Base-by-base conservation (phyloP, 1,139 yeast species). In the Scheffersomyces segobiensis region DNA sequence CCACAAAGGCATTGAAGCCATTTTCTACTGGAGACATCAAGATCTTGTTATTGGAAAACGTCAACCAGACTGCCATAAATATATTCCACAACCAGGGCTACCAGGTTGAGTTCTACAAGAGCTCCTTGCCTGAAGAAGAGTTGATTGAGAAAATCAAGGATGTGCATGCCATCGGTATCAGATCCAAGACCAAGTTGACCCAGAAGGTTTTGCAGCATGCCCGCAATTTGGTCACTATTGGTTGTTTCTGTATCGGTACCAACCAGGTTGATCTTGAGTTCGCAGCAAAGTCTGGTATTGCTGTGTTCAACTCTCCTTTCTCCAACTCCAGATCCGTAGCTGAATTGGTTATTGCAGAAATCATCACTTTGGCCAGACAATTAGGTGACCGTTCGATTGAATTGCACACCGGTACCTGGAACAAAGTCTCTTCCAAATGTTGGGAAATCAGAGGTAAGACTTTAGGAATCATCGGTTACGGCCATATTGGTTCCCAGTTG, bases 391-490 rank as follows among this genome's bases (percentile, higher is more conserved):
- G 99, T 78, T 91, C 97, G 52, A 89, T 91, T 66, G 99, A 95
- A 81, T 76, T 95, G 83, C 99, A 95, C 81, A 86, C 96, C 56
- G 98, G 98, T 63, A 89, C 96, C 63, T 95, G 99, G 99, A 95
- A 96, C 81, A 95, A 95, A 80, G 98, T 93, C 65, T 84, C 92
- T 69, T 84, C 93, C 67, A 93, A 87, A 76, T 95, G 99, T 80
- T 95, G 99, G 99, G 99, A 95, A 81, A 93, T 96, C 67, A 90
- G 99, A 80, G 99, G 99, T 67, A 95, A 95, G 79, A 95, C 99
- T 56, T 84, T 95, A 67, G 99, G 99, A 64, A 95, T 95, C 70
- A 84, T 95, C 47, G 99, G 99, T 65, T 95, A 96, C 71, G 99
- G 99, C 67, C 99, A 95, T 75, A 96, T 95, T 78, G 99, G 99